phyloP scores from a whole-genome alignment of 345 rosid genomes.

The Acer campestre region DNA sequence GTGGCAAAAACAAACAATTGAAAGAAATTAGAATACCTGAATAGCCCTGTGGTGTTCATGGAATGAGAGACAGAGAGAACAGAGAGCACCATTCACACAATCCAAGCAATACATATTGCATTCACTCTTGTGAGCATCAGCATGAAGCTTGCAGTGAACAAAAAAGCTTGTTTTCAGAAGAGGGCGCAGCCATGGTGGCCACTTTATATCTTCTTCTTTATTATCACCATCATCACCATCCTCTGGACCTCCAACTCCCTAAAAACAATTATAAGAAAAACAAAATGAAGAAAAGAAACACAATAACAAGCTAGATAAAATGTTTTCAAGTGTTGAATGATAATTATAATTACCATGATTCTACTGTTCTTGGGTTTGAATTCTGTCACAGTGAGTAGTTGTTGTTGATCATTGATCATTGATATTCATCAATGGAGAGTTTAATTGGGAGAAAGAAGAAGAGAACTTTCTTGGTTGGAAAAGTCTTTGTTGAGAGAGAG shows the following conservation, averaged over 20 bases:
- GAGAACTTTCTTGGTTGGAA: constrained; percentile 13
- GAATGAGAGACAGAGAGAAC: constrained; percentile 53
- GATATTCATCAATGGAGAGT: background rate
- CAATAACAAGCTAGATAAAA: no score
- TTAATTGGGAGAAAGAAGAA: background rate
- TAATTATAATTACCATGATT: constrained; percentile 47
- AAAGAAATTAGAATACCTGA: constrained; percentile 42
- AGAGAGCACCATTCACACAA: constrained; percentile 58
- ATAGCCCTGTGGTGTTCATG: constrained; percentile 58
- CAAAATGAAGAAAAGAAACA: background rate
- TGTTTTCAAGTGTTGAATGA: background rate
- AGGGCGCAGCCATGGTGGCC: constrained; percentile 72
- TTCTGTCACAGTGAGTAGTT: constrained; percentile 45
- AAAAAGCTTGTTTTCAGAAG: constrained; percentile 55
- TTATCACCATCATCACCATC: constrained; percentile 31
- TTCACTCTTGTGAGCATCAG: constrained; percentile 65
- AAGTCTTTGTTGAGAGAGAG: background rate
- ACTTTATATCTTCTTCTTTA: constrained; percentile 30
- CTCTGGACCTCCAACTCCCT: constrained; percentile 63
- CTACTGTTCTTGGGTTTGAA: constrained; percentile 57
- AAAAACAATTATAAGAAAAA: background rate
- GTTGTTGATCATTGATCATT: constrained; percentile 46
- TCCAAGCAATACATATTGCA: constrained; percentile 70
- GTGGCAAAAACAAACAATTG: constrained; percentile 3
- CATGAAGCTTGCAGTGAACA: constrained; percentile 57